These are phyloP conservation scores for Scortechinia acanthostroma DNA, from an alignment of 2,329 filamentous ascomycete genomes.

Conservation along the genomic window DNA sequence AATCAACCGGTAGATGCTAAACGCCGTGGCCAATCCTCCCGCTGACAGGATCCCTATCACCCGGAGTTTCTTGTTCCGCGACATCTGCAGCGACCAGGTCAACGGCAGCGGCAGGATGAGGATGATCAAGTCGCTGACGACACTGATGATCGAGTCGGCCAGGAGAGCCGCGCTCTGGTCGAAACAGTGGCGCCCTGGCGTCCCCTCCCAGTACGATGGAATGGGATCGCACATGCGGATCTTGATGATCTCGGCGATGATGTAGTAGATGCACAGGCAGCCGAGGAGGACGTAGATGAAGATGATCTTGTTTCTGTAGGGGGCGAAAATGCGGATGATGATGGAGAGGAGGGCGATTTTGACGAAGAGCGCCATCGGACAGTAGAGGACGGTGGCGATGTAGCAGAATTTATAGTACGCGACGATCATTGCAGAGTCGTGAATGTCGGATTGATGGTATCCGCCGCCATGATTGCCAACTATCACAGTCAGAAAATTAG, in stretches of 20 bases:
- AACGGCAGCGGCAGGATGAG: conserved; percentile 18
- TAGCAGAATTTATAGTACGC: conserved; percentile 26
- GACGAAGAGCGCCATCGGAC: conserved; percentile 30
- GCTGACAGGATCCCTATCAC: conserved; percentile 17
- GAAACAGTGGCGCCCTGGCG: conserved; percentile 16
- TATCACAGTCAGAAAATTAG: conserved; percentile 2
- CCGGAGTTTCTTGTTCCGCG: conserved; percentile 15
- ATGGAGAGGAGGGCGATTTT: conserved; percentile 33
- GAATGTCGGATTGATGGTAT: conserved; percentile 21
- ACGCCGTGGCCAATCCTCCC: conserved; percentile 18
- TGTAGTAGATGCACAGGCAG: conserved; percentile 27
- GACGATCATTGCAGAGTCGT: conserved; percentile 11
- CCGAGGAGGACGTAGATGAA: conserved; percentile 27
- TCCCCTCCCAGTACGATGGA: conserved; percentile 25
- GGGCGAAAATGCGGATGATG: conserved; percentile 30
- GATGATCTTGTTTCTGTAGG: conserved; percentile 25
- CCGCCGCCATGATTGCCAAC: conserved; percentile 23
- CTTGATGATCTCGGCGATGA: conserved; percentile 29
- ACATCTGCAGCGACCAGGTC: conserved; percentile 19
- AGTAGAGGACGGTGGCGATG: conserved; percentile 33
- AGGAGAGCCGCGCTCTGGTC: conserved; percentile 20
- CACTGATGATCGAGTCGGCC: conserved; percentile 19
- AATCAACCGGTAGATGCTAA: conserved; percentile 16
- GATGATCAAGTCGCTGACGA: conserved; percentile 19
- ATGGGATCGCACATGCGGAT: conserved; percentile 31